Conservation (phyloP, 805 yeast species). For the Kluyveromyces nonfermentans region DNA sequence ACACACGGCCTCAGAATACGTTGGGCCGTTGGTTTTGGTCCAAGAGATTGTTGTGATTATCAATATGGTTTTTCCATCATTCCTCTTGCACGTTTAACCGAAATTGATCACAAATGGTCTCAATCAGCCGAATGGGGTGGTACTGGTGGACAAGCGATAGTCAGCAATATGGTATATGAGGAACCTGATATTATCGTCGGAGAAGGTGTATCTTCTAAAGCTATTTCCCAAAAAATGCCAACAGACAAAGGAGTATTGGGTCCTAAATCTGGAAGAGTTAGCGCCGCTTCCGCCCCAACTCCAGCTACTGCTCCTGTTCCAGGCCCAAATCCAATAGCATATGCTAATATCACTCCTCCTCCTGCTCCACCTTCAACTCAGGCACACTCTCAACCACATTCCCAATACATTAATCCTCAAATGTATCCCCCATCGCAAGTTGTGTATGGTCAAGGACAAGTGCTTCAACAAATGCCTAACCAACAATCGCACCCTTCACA, state of each 20-base stretch:
- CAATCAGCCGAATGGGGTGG: constrained; percentile 95
- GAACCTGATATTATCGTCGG: constrained; percentile 98
- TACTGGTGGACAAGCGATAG: constrained; percentile 78
- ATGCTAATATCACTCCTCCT: constrained; percentile 13
- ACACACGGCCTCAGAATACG: constrained; percentile 59
- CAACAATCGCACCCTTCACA: constrained; percentile 13
- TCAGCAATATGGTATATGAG: constrained; percentile 74
- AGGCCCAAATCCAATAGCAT: constrained; percentile 28
- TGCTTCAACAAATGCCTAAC: constrained; percentile 15
- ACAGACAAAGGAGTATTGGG: constrained; percentile 81
- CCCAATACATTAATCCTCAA: constrained; percentile 1
- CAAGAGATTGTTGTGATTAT: constrained; percentile 96
- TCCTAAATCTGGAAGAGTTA: constrained; percentile 66
- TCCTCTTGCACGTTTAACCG: constrained; percentile 81
- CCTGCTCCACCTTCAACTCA: constrained; percentile 26
- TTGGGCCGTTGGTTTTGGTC: constrained; percentile 99
- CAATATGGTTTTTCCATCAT: constrained; percentile 82
- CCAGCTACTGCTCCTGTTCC: constrained; percentile 9
- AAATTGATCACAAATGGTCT: constrained; percentile 88
- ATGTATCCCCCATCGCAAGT: constrained; percentile 6
- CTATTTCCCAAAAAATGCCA: constrained; percentile 87
- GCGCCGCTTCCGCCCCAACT: constrained; percentile 14
- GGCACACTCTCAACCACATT: constrained; percentile 4
- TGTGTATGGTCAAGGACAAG: constrained; percentile 9
- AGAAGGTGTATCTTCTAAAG: constrained; percentile 84